Base-by-base conservation (phyloP, 75 land plant species). In the Picea glauca region DNA sequence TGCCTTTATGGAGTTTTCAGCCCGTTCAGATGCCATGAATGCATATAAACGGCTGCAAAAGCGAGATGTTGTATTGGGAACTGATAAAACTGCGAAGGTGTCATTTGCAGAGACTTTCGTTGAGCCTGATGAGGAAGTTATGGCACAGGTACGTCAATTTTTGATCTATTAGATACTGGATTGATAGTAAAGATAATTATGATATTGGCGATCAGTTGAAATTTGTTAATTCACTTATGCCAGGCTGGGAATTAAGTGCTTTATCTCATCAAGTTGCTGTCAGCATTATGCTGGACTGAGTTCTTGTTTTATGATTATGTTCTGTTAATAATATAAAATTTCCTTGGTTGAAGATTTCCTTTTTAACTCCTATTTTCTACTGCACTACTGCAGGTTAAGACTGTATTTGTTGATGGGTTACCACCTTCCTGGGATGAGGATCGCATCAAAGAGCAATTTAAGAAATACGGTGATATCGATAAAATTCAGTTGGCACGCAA, bases 401-500 rank as follows among this genome's bases (percentile, higher is more conserved):
- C 99, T 56, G 87, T 96, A 6, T 96, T 93, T 85, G 83, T 96
- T 30, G 99, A 96, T 86, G 90, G 91, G 1, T 67, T 96, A 60
- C 94, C 94, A 50, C 79, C 96, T 20, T 79, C 88, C 43, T 96
- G 99, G 99, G 96, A 96, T 85, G 99, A 96, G 60, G 91, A 89
- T 38, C 84, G 82, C 50, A 93, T 96, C 17, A 82, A 78, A n/a
- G 89, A 88, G n/a, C 81, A 86, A 33, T 86, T 93, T 46, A 88
- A 87, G 80, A 84, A 81, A 63, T 92, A 77, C 88, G 96, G 96
- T 32, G 84, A 82, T 58, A 88, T 96, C 77, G 94, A 90, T 58
- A 88, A 87, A 66, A 83, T 96, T 78, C 93, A 87, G 58, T 88
- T 96, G 58, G 96, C 96, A 8, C 92, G 97, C 3, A 90, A 93